Conservation (phyloP, 805 yeast genomes). For the Kodamaea kakaduensis region DNA sequence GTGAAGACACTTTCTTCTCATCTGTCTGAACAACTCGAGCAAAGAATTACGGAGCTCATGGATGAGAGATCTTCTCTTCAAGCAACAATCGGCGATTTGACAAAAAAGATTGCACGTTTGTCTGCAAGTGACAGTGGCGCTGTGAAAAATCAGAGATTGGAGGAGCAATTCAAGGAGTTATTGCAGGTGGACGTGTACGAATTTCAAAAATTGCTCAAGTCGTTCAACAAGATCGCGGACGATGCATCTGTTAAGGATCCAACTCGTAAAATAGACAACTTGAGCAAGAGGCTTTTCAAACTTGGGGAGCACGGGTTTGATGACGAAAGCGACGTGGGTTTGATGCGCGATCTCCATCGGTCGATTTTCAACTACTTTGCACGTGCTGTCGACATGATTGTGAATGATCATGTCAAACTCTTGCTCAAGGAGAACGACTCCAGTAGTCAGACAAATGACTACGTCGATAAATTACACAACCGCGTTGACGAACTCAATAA, state of each 20-base stretch:
- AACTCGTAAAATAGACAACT: conserved; percentile 42
- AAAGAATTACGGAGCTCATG: conserved; percentile 4
- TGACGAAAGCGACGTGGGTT: conserved; percentile 19
- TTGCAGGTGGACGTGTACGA: conserved; percentile 40
- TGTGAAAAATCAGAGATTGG: conserved; percentile 21
- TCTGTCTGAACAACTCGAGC: no score
- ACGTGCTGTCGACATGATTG: conserved; percentile 57
- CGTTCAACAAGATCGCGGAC: conserved; percentile 54
- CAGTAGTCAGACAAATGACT: conserved; percentile 15
- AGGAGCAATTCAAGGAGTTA: conserved; percentile 42
- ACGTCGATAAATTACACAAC: conserved; percentile 20
- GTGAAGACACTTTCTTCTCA: no score
- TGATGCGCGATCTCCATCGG: conserved; percentile 35
- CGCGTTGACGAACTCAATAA: conserved; percentile 26
- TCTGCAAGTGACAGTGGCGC: conserved; percentile 1
- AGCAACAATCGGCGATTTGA: conserved; percentile 33
- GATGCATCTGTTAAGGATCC: conserved; percentile 59
- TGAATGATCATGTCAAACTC: conserved; percentile 49
- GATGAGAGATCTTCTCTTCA: conserved; percentile 21
- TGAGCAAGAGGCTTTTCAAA: conserved; percentile 26
- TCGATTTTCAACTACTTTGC: conserved; percentile 52
- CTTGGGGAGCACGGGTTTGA: conserved; percentile 11
- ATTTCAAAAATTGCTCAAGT: conserved; percentile 46
- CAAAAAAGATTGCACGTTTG: conserved; percentile 31
- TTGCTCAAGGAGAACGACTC: conserved; percentile 33